Percentiles rank a stretch among this genome's conserved stretches.
phyloP scores from a whole-genome alignment of 495 filamentous ascomycete genomes.

The Talaromyces proteolyticus region DNA sequence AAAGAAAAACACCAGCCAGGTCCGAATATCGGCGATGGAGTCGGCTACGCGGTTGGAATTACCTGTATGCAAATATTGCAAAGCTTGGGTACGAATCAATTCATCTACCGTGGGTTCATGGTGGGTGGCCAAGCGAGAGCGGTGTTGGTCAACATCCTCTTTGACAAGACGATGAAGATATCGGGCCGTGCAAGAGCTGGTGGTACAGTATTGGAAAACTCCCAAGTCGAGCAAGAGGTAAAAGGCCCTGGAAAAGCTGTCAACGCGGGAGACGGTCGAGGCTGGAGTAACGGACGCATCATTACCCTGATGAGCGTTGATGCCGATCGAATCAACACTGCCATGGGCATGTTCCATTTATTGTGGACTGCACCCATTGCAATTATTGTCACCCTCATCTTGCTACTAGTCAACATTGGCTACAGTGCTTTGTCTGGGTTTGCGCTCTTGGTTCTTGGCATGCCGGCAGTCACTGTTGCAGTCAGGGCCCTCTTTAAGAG shows the following conservation, averaged over 20 bases:
- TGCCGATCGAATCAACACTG: constrained; percentile 82
- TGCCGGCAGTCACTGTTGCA: constrained; percentile 67
- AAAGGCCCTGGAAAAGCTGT: constrained; percentile 23
- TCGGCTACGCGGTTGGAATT: constrained; percentile 73
- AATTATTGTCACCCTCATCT: constrained; percentile 67
- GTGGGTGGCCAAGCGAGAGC: constrained; percentile 72
- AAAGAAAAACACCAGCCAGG: constrained; percentile 34
- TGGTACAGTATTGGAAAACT: constrained; percentile 40
- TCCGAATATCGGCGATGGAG: constrained; percentile 58
- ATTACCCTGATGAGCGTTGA: constrained; percentile 92
- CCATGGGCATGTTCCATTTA: constrained; percentile 82
- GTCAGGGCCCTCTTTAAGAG: constrained; percentile 66
- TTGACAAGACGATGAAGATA: constrained; percentile 77
- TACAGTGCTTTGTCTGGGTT: constrained; percentile 89
- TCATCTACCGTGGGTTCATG: constrained; percentile 76
- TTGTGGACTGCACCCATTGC: constrained; percentile 79
- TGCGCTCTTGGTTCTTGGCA: constrained; percentile 67
- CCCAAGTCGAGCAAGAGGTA: constrained; percentile 9
- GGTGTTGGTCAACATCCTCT: constrained; percentile 68
- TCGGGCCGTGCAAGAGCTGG: constrained; percentile 75
- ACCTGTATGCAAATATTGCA: constrained; percentile 69
- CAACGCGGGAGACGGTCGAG: constrained; percentile 40
- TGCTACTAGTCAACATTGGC: constrained; percentile 77
- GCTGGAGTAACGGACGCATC: constrained; percentile 88
- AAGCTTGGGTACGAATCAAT: constrained; percentile 71